Conservation (phyloP, 306 rosid species). For the Bauhinia variegata region DNA sequence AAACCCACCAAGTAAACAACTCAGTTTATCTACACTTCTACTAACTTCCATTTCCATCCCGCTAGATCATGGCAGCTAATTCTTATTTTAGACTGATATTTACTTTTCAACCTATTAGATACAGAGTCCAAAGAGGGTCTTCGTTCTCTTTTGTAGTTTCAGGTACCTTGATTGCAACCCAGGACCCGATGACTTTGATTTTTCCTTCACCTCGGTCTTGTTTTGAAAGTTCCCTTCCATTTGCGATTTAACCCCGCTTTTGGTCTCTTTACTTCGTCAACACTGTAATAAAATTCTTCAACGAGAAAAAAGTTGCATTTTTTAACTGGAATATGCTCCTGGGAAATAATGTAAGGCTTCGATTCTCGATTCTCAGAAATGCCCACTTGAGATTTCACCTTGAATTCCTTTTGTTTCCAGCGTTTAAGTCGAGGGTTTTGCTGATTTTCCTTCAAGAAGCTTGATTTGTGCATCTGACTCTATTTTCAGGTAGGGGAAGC, state of each 20-base stretch:
- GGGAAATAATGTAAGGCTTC: neutral
- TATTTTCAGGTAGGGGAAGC: constrained; percentile 28
- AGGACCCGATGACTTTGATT: constrained; percentile 1
- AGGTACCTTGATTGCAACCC: no score
- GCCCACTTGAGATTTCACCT: constrained; percentile 13
- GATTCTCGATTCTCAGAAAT: neutral
- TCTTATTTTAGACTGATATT: no score
- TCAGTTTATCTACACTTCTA: no score
- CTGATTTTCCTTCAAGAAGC: constrained; percentile 17
- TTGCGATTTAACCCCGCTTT: no score
- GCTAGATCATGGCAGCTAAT: no score
- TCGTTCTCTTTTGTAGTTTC: no score
- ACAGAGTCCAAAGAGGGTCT: no score
- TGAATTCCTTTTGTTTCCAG: neutral
- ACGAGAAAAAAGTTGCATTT: no score
- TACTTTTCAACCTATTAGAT: no score
- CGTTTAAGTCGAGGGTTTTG: constrained; percentile 23
- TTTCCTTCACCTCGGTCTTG: constrained; percentile 24
- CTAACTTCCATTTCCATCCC: no score
- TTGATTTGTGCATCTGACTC: constrained; percentile 33
- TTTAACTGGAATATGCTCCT: neutral
- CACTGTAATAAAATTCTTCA: no score
- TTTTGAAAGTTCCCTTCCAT: constrained; percentile 26
- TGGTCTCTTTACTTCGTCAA: neutral
- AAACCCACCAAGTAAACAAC: no score